Percentiles rank a stretch among this genome's conserved stretches.
Conservation (phyloP, 2,329 filamentous ascomycete genomes). For the Talaromyces sp. region DNA sequence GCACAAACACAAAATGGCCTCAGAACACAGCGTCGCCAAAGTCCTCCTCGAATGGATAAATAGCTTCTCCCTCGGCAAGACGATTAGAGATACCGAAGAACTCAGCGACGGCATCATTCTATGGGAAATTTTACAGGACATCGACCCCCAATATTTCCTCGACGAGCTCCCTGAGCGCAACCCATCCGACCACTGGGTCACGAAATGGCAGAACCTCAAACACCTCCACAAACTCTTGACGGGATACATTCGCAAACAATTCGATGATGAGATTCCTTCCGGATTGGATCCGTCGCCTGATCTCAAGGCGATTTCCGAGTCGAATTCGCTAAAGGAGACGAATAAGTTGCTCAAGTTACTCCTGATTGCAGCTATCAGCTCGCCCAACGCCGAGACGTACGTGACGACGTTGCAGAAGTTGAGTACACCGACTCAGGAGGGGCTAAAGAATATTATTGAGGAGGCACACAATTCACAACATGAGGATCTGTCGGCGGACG, state of each 20-base stretch:
- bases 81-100: slow-evolving; percentile 40
- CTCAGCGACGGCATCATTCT: slow-evolving; percentile 45
- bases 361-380: slow-evolving; percentile 60
- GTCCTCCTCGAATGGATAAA: slow-evolving; percentile 49
- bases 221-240: slow-evolving; percentile 47
- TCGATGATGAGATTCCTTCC: slow-evolving; percentile 42
- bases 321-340: slow-evolving; percentile 41
- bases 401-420: slow-evolving; percentile 48
- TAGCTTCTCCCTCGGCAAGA: slow-evolving; percentile 44
- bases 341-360: slow-evolving; percentile 61
- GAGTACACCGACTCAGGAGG: slow-evolving; percentile 43
- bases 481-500: slow-evolving; percentile 34
- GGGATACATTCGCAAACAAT: slow-evolving; percentile 46
- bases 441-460: slow-evolving; percentile 47
- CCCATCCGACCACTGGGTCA: slow-evolving; percentile 45
- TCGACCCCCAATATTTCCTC: slow-evolving; percentile 48
- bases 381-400: slow-evolving; percentile 55
- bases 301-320: slow-evolving; percentile 46
- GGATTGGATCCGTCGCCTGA: slow-evolving; percentile 44
- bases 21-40: slow-evolving; percentile 45
- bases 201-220: slow-evolving; percentile 50
- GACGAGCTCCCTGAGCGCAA: slow-evolving; percentile 47
- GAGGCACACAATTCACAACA: slow-evolving; percentile 44
- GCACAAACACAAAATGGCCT: slow-evolving; percentile 38
- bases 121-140: slow-evolving; percentile 49